Evolutionary conservation across 1,139 yeast species (phyloP).

Genomic region (Waltiozyma sp.): DNA sequence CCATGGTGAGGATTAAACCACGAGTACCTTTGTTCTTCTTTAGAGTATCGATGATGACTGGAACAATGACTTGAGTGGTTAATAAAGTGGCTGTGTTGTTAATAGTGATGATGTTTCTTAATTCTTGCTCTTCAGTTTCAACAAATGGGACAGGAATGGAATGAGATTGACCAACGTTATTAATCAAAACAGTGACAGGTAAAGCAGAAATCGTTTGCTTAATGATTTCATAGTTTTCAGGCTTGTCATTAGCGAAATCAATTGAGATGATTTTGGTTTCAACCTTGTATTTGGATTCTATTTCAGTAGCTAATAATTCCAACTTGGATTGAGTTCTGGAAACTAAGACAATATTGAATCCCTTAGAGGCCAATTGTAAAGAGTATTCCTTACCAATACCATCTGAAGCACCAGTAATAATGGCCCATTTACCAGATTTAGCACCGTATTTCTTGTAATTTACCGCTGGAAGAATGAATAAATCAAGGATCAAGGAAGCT

Average conservation of each 20-base stretch:
- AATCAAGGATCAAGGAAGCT: constrained; percentile 37
- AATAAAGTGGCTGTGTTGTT: constrained; percentile 79
- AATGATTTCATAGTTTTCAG: constrained; percentile 42
- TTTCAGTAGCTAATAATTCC: constrained; percentile 52
- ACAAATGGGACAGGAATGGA: constrained; percentile 88
- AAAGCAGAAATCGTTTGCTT: constrained; percentile 34
- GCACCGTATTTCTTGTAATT: constrained; percentile 66
- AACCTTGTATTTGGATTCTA: constrained; percentile 49
- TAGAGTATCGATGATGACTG: constrained; percentile 48
- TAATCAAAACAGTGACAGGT: constrained; percentile 65
- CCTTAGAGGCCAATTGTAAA: constrained; percentile 70
- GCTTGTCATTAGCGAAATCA: constrained; percentile 49
- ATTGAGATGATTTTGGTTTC: constrained; percentile 60
- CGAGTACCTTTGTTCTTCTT: constrained; percentile 29
- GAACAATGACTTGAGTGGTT: constrained; percentile 68
- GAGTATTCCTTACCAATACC: constrained; percentile 95
- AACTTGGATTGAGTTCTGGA: constrained; percentile 79
- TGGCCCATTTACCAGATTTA: constrained; percentile 55
- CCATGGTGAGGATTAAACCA: constrained; percentile 87
- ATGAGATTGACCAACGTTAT: constrained; percentile 93
- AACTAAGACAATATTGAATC: constrained; percentile 72
- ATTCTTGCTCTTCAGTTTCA: constrained; percentile 66
- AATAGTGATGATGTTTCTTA: constrained; percentile 70
- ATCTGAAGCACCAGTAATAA: constrained; percentile 94
- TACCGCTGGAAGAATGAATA: constrained; percentile 55